Base-by-base conservation (phyloP, 257 asterid genomes). In the Nicotiana knightiana region DNA sequence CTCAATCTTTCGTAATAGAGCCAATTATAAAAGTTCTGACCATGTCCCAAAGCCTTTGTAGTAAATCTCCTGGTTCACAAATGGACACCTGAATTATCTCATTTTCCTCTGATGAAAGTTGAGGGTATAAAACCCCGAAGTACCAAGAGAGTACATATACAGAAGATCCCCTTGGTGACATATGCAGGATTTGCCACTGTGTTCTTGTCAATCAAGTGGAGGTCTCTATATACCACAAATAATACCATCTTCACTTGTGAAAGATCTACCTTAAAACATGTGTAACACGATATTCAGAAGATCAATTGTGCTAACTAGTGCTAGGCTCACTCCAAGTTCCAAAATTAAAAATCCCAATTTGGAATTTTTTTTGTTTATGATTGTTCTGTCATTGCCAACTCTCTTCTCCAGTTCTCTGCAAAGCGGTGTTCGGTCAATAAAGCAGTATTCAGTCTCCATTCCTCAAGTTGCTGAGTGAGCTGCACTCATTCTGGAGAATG, bases 21-120 rank as follows among this genome's bases (percentile, higher is more conserved):
- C 24, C 79, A 48, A 73, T 26, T 73, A 4, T 70, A 70, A 21
- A 11, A 46, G 24, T 73, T 73, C 24, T 73, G 62, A 0, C 79
- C 33, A 12, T 26, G 61, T 71, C 11, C 59, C 21, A 11, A 43
- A 28, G 58, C 78, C 26, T n/a, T 71, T 46, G 21, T 43, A 3
- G 78, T 71, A 24, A 43, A 71, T 71, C 35, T 46, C 78, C 59
- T 71, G 48, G 57, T 71, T 24, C 62, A 73, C 39, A 73, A 73
- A 26, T 13, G 79, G 43, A 51, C 46, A 51, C 80, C 51, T 24
- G 67, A 61, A 61, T 61, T 61, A 61, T 33, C 67, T 61, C 67
- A 61, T 73, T 24, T 75, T 39, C 63, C 43, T 75, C 26, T 75
- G 39, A 48, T 48, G 18, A 48, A 48, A 48, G 18, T 73, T 73